phyloP scores from a whole-genome alignment of 257 asterid genomes.

The Scutellaria galericulata region DNA sequence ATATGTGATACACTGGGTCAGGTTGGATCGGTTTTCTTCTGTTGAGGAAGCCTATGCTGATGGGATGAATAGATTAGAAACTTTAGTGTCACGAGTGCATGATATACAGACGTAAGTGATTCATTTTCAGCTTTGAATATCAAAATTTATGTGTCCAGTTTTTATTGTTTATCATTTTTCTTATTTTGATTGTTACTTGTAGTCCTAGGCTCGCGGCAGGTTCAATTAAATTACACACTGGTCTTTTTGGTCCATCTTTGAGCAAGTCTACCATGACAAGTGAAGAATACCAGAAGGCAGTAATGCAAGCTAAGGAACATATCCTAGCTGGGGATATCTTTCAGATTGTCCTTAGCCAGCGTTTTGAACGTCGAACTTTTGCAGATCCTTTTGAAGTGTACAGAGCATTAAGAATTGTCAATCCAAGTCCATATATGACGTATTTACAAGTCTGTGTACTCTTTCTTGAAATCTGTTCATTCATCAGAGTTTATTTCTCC shows the following conservation, averaged over 20 bases:
- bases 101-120: constrained; percentile 73
- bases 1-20: constrained; percentile 93
- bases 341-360: constrained; percentile 97
- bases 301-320: constrained; percentile 85
- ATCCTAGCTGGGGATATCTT: constrained; percentile 97
- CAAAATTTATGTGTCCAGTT: constrained; percentile 1
- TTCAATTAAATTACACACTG: constrained; percentile 68
- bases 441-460: constrained; percentile 76
- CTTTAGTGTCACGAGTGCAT: constrained; percentile 84
- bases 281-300: constrained; percentile 76
- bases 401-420: constrained; percentile 93
- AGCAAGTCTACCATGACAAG: constrained; percentile 75
- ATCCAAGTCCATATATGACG: constrained; percentile 98
- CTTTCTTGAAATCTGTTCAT: constrained; percentile 35
- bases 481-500: neutral
- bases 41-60: constrained; percentile 79
- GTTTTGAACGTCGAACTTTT: constrained; percentile 91
- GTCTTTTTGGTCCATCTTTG: constrained; percentile 74
- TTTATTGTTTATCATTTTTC: constrained; percentile 30
- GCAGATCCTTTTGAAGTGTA: constrained; percentile 99
- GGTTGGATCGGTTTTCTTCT: constrained; percentile 75
- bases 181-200: constrained; percentile 42
- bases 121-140: constrained; percentile 25
- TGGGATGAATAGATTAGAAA: constrained; percentile 74
- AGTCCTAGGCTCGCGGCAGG: constrained; percentile 91